phyloP scores from a whole-genome alignment of 805 yeast genomes.

The Pichia occidentalis region DNA sequence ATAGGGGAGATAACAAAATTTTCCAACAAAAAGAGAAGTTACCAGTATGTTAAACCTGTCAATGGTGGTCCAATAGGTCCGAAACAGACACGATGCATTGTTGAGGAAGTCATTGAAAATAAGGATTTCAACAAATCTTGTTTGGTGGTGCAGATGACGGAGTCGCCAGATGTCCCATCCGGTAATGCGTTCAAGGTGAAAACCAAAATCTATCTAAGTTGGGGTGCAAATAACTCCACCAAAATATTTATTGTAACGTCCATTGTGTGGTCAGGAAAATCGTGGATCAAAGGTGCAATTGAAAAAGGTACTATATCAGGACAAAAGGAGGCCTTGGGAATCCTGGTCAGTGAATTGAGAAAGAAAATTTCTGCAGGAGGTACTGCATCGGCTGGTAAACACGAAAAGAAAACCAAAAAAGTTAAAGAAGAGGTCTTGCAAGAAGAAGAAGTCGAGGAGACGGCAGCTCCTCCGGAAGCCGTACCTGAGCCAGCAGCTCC shows the following conservation, averaged over 20 bases:
- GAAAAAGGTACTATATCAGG: slow-evolving; percentile 72
- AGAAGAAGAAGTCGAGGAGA: slow-evolving; percentile 9
- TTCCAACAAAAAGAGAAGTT: slow-evolving; percentile 36
- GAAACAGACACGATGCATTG: slow-evolving; percentile 61
- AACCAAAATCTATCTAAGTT: slow-evolving; percentile 50
- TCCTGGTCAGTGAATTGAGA: slow-evolving; percentile 42
- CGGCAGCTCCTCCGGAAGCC: slow-evolving; percentile 10
- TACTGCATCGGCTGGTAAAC: slow-evolving; percentile 19
- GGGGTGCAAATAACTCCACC: slow-evolving; percentile 57
- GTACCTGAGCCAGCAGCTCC: slow-evolving; percentile 9
- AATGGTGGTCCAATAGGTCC: slow-evolving; percentile 68
- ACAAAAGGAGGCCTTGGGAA: slow-evolving; percentile 53
- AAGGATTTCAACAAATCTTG: slow-evolving; percentile 42
- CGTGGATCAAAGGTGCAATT: slow-evolving; percentile 73
- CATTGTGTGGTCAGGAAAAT: slow-evolving; percentile 67
- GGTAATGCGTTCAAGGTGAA: slow-evolving; percentile 61
- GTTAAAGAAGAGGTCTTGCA: slow-evolving; percentile 6
- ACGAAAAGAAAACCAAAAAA: slow-evolving; percentile 9
- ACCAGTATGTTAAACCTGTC: slow-evolving; percentile 57
- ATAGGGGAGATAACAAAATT: slow-evolving; percentile 44
- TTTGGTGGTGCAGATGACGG: slow-evolving; percentile 49
- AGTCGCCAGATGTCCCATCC: slow-evolving; percentile 79
- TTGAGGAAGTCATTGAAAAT: slow-evolving; percentile 52
- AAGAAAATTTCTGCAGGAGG: slow-evolving; percentile 27
- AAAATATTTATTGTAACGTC: slow-evolving; percentile 44